Evolutionary conservation across 2,329 filamentous ascomycete species (phyloP).

Genomic region (Westerdykella aurantiaca): DNA sequence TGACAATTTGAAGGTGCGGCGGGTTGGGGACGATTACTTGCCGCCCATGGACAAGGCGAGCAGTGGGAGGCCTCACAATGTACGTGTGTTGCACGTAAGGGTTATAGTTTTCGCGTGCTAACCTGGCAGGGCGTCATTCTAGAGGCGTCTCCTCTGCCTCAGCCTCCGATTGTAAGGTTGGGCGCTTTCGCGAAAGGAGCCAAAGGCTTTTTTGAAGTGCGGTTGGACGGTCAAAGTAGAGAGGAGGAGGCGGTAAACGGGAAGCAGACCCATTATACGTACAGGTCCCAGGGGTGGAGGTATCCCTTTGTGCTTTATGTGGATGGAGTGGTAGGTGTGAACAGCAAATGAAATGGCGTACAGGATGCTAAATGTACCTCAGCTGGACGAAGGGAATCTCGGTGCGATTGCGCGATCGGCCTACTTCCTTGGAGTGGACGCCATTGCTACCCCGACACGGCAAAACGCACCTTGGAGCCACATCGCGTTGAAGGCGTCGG

Average conservation of each 20-base stretch:
- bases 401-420: slow-evolving; percentile 85
- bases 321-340: slow-evolving; percentile 54
- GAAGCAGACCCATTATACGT: slow-evolving; percentile 47
- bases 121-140: slow-evolving; percentile 62
- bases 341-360: neutral
- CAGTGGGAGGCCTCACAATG: slow-evolving; percentile 75
- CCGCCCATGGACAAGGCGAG: slow-evolving; percentile 78
- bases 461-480: slow-evolving; percentile 67
- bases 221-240: slow-evolving; percentile 59
- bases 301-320: slow-evolving; percentile 69
- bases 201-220: slow-evolving; percentile 16
- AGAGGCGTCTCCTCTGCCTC: slow-evolving; percentile 77
- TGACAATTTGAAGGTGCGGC: slow-evolving; percentile 47
- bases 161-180: slow-evolving; percentile 59
- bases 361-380: slow-evolving; percentile 19
- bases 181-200: slow-evolving; percentile 43
- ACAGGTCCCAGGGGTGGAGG: slow-evolving; percentile 41
- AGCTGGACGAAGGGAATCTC: slow-evolving; percentile 78
- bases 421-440: slow-evolving; percentile 84
- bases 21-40: slow-evolving; percentile 58
- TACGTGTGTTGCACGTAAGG: slow-evolving; percentile 12
- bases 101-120: slow-evolving; percentile 1
- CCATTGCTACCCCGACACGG: slow-evolving; percentile 68
- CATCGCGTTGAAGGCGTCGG: slow-evolving; percentile 77
- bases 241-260: slow-evolving; percentile 76